A percentile compares a stretch with the other conserved stretches of the same genome.
These are phyloP conservation scores for Stromatinia cepivora DNA, from an alignment of 2,329 filamentous ascomycete species.

Conservation along the genomic window DNA sequence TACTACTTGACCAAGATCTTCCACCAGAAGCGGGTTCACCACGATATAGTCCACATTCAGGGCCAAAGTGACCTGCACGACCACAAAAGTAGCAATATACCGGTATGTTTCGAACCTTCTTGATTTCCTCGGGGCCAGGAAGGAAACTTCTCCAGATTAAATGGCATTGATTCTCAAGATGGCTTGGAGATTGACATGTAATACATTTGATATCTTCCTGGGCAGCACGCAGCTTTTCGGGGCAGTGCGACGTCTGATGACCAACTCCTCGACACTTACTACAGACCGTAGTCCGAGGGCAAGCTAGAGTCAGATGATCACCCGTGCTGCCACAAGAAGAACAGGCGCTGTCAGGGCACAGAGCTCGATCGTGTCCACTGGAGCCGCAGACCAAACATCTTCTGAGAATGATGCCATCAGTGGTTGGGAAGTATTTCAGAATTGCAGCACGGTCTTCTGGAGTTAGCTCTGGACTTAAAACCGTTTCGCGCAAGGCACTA, in stretches of 20 bases:
- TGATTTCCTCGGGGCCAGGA: constrained; percentile 44
- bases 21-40: constrained; percentile 38
- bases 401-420: constrained; percentile 34
- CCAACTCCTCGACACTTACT: constrained; percentile 63
- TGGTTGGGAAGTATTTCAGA: constrained; percentile 49
- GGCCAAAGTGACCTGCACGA: constrained; percentile 54
- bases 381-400: constrained; percentile 54
- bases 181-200: constrained; percentile 56
- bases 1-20: constrained; percentile 55
- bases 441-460: constrained; percentile 11
- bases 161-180: constrained; percentile 61
- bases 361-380: constrained; percentile 47
- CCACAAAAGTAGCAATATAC: constrained; percentile 60
- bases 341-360: constrained; percentile 52
- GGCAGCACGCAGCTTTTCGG: constrained; percentile 54
- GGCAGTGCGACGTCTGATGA: constrained; percentile 54
- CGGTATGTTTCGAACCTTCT: constrained; percentile 52
- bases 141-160: constrained; percentile 60
- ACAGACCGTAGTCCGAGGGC: constrained; percentile 54
- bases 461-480: background rate
- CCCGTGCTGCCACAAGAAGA: constrained; percentile 48
- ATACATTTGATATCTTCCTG: constrained; percentile 60
- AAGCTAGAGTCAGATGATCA: constrained; percentile 51
- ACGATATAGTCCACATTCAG: constrained; percentile 50
- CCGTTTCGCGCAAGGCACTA: background rate